These are phyloP conservation scores for Aspergillus egyptiacus DNA, from an alignment of 495 filamentous ascomycete genomes.

Conservation along the genomic window DNA sequence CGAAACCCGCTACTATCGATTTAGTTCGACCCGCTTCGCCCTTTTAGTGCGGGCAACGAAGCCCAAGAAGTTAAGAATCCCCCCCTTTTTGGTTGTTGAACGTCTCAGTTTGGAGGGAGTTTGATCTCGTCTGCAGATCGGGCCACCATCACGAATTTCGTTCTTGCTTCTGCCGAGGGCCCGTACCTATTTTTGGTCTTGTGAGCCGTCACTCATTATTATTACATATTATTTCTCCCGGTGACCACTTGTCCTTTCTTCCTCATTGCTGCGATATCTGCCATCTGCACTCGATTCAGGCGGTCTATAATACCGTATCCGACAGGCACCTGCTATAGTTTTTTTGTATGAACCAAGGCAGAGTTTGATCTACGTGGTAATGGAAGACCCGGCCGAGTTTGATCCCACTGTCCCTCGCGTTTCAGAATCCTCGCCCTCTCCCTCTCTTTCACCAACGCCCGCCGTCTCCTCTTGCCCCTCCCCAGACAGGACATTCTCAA, in stretches of 20 bases:
- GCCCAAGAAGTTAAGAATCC: constrained; percentile 15
- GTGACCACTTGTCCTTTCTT: constrained; percentile 22
- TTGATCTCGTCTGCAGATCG: constrained; percentile 17
- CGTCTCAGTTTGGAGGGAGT: constrained; percentile 15
- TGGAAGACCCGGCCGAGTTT: constrained; percentile 32
- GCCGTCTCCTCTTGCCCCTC: constrained; percentile 58
- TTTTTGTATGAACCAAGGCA: constrained; percentile 7
- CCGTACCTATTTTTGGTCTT: constrained; percentile 16
- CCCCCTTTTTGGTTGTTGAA: constrained; percentile 22
- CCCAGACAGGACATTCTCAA: constrained; percentile 71
- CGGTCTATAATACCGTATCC: background rate
- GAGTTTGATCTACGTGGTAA: constrained; percentile 15
- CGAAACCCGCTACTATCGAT: constrained; percentile 1
- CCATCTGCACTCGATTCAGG: background rate
- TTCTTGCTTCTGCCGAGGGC: constrained; percentile 7
- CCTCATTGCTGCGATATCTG: background rate
- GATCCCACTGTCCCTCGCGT: constrained; percentile 24
- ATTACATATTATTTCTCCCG: constrained; percentile 8
- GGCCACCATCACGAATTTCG: constrained; percentile 16
- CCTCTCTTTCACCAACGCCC: constrained; percentile 52
- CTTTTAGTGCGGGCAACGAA: constrained; percentile 23
- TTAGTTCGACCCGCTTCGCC: constrained; percentile 27
- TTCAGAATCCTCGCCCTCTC: constrained; percentile 53
- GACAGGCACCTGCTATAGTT: background rate
- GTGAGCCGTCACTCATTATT: no score